Evolutionary conservation across 257 asterid species (phyloP).

Genomic region (Fraxinus pennsylvanica): DNA sequence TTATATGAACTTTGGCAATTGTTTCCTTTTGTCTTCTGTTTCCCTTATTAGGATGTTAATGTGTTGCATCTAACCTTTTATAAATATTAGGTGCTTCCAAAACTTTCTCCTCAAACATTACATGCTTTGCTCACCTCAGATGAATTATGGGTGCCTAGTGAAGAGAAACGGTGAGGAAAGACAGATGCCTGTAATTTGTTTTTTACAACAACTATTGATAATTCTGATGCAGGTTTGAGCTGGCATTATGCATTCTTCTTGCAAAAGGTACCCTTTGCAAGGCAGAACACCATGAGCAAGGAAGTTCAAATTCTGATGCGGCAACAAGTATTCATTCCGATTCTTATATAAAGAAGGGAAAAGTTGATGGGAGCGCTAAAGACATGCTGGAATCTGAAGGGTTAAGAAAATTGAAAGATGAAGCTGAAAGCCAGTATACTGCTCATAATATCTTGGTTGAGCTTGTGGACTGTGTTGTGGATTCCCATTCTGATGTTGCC

Average conservation of each 20-base stretch:
- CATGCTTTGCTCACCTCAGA: constrained; percentile 89
- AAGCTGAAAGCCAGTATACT: constrained; percentile 47
- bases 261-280: constrained; percentile 60
- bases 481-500: constrained; percentile 49
- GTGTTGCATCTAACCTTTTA: constrained; percentile 24
- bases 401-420: constrained; percentile 46
- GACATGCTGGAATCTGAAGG: constrained; percentile 51
- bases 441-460: constrained; percentile 67
- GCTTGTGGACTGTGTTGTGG: constrained; percentile 66
- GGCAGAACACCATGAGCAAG: constrained; percentile 51
- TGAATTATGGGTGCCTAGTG: constrained; percentile 92
- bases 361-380: constrained; percentile 43
- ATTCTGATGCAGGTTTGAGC: constrained; percentile 65
- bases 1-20: constrained; percentile 20
- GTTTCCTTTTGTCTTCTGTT: constrained; percentile 10
- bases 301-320: constrained; percentile 47
- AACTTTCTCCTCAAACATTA: constrained; percentile 88
- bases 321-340: constrained; percentile 37
- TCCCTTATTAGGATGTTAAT: constrained; percentile 13
- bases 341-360: constrained; percentile 45
- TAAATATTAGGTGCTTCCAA: constrained; percentile 80
- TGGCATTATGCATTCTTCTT: constrained; percentile 70
- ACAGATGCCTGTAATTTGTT: constrained; percentile 19
- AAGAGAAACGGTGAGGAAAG: constrained; percentile 81
- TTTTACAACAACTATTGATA: constrained; percentile 18